Percentiles rank a stretch among this genome's conserved stretches.
These are phyloP conservation scores for Pholiota adiposa DNA, from an alignment of 1,284 basidiomycete genomes.

Conservation along the genomic window DNA sequence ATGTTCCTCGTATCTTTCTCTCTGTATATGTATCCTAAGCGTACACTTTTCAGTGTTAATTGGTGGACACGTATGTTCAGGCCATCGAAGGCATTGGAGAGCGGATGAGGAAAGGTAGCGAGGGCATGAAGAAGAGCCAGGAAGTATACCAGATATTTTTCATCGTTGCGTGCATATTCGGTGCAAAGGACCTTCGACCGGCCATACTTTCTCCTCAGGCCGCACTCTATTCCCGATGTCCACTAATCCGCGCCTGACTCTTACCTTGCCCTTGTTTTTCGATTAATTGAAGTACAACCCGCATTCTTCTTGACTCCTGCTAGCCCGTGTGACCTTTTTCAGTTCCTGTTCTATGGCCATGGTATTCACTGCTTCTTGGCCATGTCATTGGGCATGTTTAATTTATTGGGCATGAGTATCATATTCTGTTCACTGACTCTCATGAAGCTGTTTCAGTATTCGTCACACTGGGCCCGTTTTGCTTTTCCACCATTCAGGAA, in stretches of 20 bases:
- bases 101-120: not conserved
- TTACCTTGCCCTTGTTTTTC: constrained; percentile 2
- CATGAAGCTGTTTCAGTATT: not conserved
- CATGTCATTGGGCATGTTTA: constrained; percentile 1
- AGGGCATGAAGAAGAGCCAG: not conserved
- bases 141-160: constrained; percentile 27
- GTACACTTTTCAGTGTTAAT: constrained; percentile 12
- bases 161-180: constrained; percentile 8
- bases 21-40: not conserved
- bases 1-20: constrained; percentile 12
- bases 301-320: not conserved
- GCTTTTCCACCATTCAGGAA: no score
- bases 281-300: constrained; percentile 2
- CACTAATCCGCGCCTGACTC: not conserved
- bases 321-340: not conserved
- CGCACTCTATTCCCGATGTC: not conserved
- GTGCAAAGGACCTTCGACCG: constrained; percentile 11
- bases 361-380: not conserved
- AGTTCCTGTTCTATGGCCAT: not conserved
- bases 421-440: not conserved
- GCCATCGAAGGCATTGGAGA: not conserved
- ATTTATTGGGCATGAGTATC: constrained; percentile 5
- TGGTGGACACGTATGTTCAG: not conserved
- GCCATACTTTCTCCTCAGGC: not conserved
- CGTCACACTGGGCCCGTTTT: no score